Evolutionary conservation across 345 rosid species (phyloP).

Genomic region (Brassica juncea): DNA sequence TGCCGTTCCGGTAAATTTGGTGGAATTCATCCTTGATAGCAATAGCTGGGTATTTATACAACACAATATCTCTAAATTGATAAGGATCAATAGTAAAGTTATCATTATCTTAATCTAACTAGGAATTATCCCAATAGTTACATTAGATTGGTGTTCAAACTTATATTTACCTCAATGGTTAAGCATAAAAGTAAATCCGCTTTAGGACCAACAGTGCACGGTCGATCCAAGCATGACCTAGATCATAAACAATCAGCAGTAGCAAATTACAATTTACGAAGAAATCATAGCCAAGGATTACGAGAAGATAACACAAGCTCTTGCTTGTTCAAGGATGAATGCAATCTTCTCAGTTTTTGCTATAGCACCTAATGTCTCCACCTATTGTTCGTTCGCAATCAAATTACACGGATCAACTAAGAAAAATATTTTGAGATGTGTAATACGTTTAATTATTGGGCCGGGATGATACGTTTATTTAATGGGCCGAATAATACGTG

Average conservation of each 20-base stretch:
- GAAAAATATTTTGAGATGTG: background rate
- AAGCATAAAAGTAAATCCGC: conserved; percentile 52
- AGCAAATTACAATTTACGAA: background rate
- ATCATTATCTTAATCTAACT: too few species aligned
- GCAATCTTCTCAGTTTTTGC: conserved; percentile 95
- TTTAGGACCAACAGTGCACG: conserved; percentile 84
- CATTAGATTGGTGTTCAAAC: background rate
- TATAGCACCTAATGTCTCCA: conserved; percentile 97
- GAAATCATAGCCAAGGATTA: background rate
- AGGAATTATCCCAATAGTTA: too few species aligned
- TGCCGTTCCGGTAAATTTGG: too few species aligned
- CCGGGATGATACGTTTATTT: conserved; percentile 27
- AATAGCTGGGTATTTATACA: too few species aligned
- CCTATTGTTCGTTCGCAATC: conserved; percentile 45
- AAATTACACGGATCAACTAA: background rate
- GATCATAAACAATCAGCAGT: background rate
- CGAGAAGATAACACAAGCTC: background rate
- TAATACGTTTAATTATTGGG: conserved; percentile 60
- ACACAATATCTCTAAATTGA: too few species aligned
- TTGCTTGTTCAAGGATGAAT: conserved; percentile 86
- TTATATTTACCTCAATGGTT: too few species aligned
- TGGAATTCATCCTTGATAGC: too few species aligned
- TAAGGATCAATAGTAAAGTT: too few species aligned
- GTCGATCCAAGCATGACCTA: conserved; percentile 90
- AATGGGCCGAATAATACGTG: background rate